These are phyloP conservation scores for Penicillium sp. DNA, from an alignment of 2,329 filamentous ascomycete genomes.

Conservation along the genomic window DNA sequence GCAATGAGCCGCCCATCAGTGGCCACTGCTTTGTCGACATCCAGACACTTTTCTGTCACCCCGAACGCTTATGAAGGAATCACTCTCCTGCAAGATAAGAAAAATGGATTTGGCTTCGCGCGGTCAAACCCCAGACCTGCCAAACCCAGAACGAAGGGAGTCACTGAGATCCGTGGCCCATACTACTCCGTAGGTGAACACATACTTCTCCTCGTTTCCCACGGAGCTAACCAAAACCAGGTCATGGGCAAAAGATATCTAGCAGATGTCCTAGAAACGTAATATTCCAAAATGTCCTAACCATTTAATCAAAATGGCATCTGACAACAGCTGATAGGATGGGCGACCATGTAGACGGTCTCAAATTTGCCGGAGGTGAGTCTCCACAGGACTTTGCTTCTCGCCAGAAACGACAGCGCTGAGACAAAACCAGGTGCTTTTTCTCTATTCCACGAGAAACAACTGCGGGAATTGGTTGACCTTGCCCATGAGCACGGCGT, in stretches of 20 bases:
- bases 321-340: slow-evolving; percentile 31
- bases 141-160: slow-evolving; percentile 44
- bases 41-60: slow-evolving; percentile 17
- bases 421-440: slow-evolving; percentile 37
- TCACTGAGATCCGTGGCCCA: slow-evolving; percentile 50
- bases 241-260: slow-evolving; percentile 48
- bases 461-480: slow-evolving; percentile 42
- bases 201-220: not conserved
- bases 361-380: slow-evolving; percentile 47
- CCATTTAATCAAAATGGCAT: not conserved
- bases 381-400: not conserved
- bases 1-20: slow-evolving; percentile 1
- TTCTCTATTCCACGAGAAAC: slow-evolving; percentile 42
- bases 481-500: slow-evolving; percentile 44
- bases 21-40: slow-evolving; percentile 6
- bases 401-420: not conserved
- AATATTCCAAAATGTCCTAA: slow-evolving; percentile 10
- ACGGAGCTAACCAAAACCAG: slow-evolving; percentile 15
- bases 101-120: slow-evolving; percentile 45
- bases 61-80: slow-evolving; percentile 11
- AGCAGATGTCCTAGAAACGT: slow-evolving; percentile 47
- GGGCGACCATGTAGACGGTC: slow-evolving; percentile 47
- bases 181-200: slow-evolving; percentile 42
- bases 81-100: slow-evolving; percentile 43
- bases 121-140: slow-evolving; percentile 42